Base-by-base conservation (phyloP, 139 green algal species). In the Bryopsis sp. region DNA sequence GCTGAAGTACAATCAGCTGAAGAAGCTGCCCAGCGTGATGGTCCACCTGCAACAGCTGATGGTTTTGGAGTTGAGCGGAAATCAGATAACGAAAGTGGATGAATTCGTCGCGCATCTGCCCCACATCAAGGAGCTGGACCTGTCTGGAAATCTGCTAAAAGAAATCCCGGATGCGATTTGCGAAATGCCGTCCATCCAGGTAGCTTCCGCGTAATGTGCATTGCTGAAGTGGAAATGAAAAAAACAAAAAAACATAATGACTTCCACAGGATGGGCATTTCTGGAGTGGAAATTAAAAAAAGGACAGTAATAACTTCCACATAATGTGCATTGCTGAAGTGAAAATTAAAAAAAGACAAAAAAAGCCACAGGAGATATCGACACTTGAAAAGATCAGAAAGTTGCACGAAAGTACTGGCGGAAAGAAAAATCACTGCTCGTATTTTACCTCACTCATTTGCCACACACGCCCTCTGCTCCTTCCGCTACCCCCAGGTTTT, bases 1-100 rank as follows among this genome's bases (percentile, higher is more conserved):
- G 0, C 43, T 94, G 36, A 94, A 92, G 77, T 94, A 93, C 82
- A 95, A 95, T 70, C 81, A 82, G 74, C 62, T 95, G 2, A 79
- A 71, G 34, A 36, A 67, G 1, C 38, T 92, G 36, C 79, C 84
- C 0, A 59, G 76, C 0, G 78, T 91, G 47, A 46, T 75, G 15
- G 3, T 54, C 3, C 39, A 65, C n/a, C 48, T 88, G 46, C 75
- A 73, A 3, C 75, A 84, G 67, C 74, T 84, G 29, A 74, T 77
- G 54, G 68, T 80, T 3, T 65, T 94, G 32, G 89, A 95, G 60
- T 57, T 91, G 47, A 82, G 74, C 29, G 88, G 88, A 58, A 95
- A 95, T 67, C 83, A 88, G 54, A 82, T 96, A 2, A 47, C 48
- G 0, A 62, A 59, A 2, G 26, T 96, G 24, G 77, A 86, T 33